Percentiles rank a stretch among this genome's conserved stretches.
Evolutionary conservation across 306 rosid genomes (phyloP).

Genomic region (Gastrolobium bilobum): DNA sequence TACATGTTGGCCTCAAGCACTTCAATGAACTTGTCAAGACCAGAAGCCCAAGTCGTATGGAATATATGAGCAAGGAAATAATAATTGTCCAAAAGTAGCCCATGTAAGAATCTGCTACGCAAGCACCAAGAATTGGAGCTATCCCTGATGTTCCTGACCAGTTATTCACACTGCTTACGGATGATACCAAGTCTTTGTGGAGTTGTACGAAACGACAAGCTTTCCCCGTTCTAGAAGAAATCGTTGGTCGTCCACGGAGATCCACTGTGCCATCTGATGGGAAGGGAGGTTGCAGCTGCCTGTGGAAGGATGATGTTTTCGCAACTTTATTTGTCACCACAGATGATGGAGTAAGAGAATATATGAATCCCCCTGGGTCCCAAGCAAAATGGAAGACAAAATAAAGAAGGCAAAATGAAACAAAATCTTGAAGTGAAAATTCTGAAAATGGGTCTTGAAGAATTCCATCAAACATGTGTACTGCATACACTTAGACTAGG

Average conservation of each 20-base stretch:
- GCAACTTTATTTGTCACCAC: no score
- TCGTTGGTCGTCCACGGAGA: conserved; percentile 68
- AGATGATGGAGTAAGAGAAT: no score
- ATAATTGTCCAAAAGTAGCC: conserved; percentile 89
- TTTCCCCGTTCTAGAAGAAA: conserved; percentile 74
- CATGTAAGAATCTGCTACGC: conserved; percentile 71
- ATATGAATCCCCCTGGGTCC: no score
- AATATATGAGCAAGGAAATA: conserved; percentile 68
- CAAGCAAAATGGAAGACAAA: no score
- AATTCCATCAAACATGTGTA: no score
- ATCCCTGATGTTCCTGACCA: conserved; percentile 82
- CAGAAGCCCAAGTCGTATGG: conserved; percentile 68
- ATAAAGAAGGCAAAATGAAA: no score
- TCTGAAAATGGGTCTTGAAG: no score
- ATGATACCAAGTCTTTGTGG: conserved; percentile 72
- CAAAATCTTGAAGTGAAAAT: no score
- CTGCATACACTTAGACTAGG: no score
- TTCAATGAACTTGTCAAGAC: conserved; percentile 66
- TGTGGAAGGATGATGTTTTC: no score
- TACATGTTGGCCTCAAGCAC: conserved; percentile 62
- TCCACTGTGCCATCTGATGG: conserved; percentile 86
- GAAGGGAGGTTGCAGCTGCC: no score
- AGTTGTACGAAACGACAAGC: conserved; percentile 80
- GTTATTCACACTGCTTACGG: conserved; percentile 75
- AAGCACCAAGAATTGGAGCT: conserved; percentile 78